Evolutionary conservation across 1,284 basidiomycete genomes (phyloP).

Genomic region (Bjerkandera adusta): DNA sequence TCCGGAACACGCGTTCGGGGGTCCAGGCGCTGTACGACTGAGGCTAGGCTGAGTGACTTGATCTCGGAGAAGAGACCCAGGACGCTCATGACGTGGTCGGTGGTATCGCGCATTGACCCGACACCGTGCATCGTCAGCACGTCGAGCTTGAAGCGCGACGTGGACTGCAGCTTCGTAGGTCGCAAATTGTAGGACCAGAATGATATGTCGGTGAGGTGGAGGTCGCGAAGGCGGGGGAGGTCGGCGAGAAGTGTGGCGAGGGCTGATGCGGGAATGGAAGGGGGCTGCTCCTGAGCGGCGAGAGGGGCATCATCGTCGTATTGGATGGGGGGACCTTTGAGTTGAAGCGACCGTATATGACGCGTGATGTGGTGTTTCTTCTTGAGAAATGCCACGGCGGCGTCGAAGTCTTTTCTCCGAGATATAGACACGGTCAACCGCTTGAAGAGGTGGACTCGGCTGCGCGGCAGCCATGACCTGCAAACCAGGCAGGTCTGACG

Average conservation of each 20-base stretch:
- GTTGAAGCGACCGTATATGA: neutral
- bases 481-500: conserved; percentile 26
- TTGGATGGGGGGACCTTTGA: neutral
- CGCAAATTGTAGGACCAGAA: neutral
- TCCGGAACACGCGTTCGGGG: neutral
- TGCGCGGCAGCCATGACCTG: conserved; percentile 27
- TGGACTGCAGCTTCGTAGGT: neutral
- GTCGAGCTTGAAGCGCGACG: neutral
- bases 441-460: conserved; percentile 29
- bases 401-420: conserved; percentile 1
- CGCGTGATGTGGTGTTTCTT: neutral
- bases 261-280: neutral
- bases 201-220: conserved; percentile 11
- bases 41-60: conserved; percentile 1
- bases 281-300: neutral
- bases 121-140: conserved; percentile 7
- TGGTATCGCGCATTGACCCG: conserved; percentile 5
- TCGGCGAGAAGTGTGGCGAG: conserved; percentile 7
- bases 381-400: conserved; percentile 1
- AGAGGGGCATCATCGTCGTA: neutral
- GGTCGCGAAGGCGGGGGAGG: conserved; percentile 5
- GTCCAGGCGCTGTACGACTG: conserved; percentile 2
- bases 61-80: conserved; percentile 10
- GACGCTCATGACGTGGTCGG: conserved; percentile 7
- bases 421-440: conserved; percentile 14